Evolutionary conservation across 1,284 basidiomycete species (phyloP), one percentile per base, ranked within the genome.

Genomic region (Coriolopsis trogii): DNA sequence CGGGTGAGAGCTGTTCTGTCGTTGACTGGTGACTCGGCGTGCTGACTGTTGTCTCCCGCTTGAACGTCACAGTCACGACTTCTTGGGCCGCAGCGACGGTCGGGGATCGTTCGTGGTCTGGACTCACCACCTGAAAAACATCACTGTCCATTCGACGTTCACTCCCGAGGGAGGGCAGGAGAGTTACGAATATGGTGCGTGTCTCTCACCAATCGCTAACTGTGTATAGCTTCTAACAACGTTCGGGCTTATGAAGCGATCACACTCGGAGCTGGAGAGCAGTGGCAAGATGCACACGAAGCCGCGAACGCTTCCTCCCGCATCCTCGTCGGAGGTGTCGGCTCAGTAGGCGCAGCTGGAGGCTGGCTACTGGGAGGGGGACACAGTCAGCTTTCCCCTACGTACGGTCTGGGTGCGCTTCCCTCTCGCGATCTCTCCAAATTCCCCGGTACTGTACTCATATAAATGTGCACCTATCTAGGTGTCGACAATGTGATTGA

Each of bases 401-500:
- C 49, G 18, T 74, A 74, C 53, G 78, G 79, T 29, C 68, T 80
- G 21, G 77, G 78, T 73, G 55, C 50, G 40, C 31, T 16, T 28
- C n/a, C 3, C 6, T 21, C 15, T 2, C 20, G 4, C 28, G 2
- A n/a, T 2, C 15, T 6, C 13, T 16, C 9, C 25, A 15, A 28
- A 2, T 20, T 0, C 10, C 34, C 28, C 6, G 21, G 26, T 13
- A 9, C 3, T 12, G 3, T 4, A 16, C 25, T 23, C 6, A 6
- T 12, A 6, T 10, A 36, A 12, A n/a, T 9, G 15, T 31, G 4
- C 34, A 16, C 71, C 71, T 8, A 15, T 73, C 74, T 48, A 75
- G 78, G 74, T 6, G 71, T 76, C n/a, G 76, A 78, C 53, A 75
- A 78, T 23, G 71, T 68, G 3, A 26, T 81, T 44, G 62, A 76